Evolutionary conservation across 208 protist genomes (phyloP), one percentile per base, ranked within the genome.

Genomic region (Crithidia bombi): DNA sequence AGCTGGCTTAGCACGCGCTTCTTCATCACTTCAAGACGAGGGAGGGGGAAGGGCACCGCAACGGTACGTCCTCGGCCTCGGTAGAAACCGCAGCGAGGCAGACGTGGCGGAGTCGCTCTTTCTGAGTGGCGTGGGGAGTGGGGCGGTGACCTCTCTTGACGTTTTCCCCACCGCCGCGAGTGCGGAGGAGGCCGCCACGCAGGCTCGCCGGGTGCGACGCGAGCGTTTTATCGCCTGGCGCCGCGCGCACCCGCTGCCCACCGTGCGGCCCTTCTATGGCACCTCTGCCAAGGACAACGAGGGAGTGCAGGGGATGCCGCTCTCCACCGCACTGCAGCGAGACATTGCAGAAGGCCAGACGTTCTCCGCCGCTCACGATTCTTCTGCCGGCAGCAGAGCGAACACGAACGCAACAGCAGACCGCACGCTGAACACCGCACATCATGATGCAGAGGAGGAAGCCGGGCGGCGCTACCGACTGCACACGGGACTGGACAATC

Each of bases 401-500:
- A n/a, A n/a, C n/a, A n/a, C n/a, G n/a, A n/a, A n/a, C n/a, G n/a
- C n/a, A n/a, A n/a, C n/a, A n/a, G n/a, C n/a, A n/a, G n/a, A n/a
- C n/a, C n/a, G n/a, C n/a, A n/a, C n/a, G n/a, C n/a, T n/a, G n/a
- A n/a, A n/a, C n/a, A n/a, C n/a, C n/a, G n/a, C n/a, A n/a, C n/a
- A n/a, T n/a, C n/a, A n/a, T n/a, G n/a, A n/a, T n/a, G n/a, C n/a
- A n/a, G 9, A 19, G 15, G 28, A 25, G 4, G 64, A n/a, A 4
- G 49, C 55, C 23, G 38, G 14, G 23, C 26, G 26, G 46, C 73
- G 69, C 43, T 92, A 85, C 50, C 86, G 85, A 0, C 65, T 92
- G 35, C 90, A 96, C 74, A 89, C 86, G 9, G 91, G 91, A 15
- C 67, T 95, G 3, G 89, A 92, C 38, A 76, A 69, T 36, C 80